These are phyloP conservation scores for Claviceps sp. DNA, from an alignment of 2,329 filamentous ascomycete species.

Conservation along the genomic window DNA sequence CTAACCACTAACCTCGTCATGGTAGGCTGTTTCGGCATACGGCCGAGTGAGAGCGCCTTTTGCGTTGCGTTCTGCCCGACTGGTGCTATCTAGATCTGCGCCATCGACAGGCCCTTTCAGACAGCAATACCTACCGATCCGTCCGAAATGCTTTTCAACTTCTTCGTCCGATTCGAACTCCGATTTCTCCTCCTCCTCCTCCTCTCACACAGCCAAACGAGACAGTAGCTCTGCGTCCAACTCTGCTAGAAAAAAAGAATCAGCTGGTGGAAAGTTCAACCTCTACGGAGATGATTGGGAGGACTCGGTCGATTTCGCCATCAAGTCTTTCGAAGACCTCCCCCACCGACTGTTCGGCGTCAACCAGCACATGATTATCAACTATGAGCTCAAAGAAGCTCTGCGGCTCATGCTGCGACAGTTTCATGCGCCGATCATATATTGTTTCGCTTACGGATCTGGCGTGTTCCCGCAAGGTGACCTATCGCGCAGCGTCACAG, in stretches of 20 bases:
- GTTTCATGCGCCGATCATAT: constrained; percentile 85
- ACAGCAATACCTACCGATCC: background rate
- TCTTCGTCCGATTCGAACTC: background rate
- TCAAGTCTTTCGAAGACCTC: constrained; percentile 31
- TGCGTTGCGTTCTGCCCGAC: constrained; percentile 9
- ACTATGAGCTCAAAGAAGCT: constrained; percentile 87
- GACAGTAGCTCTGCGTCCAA: constrained; percentile 7
- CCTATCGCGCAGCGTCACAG: constrained; percentile 38
- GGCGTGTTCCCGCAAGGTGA: constrained; percentile 80
- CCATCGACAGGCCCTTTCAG: constrained; percentile 5
- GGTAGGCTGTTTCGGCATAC: constrained; percentile 6
- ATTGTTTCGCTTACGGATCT: constrained; percentile 94
- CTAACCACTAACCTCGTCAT: background rate
- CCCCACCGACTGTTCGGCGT: constrained; percentile 58
- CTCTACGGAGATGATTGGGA: constrained; percentile 30
- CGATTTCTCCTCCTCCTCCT: constrained; percentile 1
- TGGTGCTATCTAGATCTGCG: constrained; percentile 5
- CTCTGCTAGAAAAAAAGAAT: constrained; percentile 10
- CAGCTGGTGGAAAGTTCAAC: constrained; percentile 19
- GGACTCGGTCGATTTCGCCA: constrained; percentile 26
- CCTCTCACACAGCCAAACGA: constrained; percentile 2
- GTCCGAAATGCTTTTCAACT: constrained; percentile 4
- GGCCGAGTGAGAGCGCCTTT: constrained; percentile 9
- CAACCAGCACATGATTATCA: constrained; percentile 94
- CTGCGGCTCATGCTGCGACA: constrained; percentile 79